Evolutionary conservation across 768 basidiomycete genomes (phyloP), one percentile per base, ranked within the genome.

Genomic region (Macrocybe gigantea): DNA sequence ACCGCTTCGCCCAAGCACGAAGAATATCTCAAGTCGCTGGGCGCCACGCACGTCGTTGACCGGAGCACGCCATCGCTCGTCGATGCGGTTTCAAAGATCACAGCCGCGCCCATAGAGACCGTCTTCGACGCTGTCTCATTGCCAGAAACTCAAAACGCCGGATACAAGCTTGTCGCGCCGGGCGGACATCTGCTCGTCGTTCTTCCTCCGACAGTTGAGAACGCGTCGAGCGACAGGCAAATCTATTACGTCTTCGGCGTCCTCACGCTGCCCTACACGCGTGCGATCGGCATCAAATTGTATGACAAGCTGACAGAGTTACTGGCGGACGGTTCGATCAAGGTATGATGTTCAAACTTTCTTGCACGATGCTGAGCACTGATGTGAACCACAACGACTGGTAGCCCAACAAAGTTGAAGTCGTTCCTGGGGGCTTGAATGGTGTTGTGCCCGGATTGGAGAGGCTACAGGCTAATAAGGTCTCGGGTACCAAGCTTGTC

Each of bases 21-120:
- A 30, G 40, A 49, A 0, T 51, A 51, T 11, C 61, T 75, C 31
- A 63, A 66, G 52, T 61, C 62, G 1, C 56, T 76, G 11, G 72
- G 75, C 6, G 75, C 68, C 6, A 71, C 71, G 0, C 45, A 70
- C 35, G 60, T 75, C 22, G 49, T 75, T 38, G 62, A 71, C 42
- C 58, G 62, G 5, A 40, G 48, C n/a, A 31, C 44, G 5, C 12
- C 44, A 1, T 6, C 40, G 13, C 15, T 11, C 9, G 14, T 22
- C 1, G 31, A 49, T 0, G 47, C 53, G 29, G 49, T 55, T 22
- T 38, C 50, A 1, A 45, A 52, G 13, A 54, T 62, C 29, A 54
- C 61, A 6, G 34, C 9, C 5, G 29, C 11, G 13, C 32, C 36
- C 31, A n/a, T 49, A 2, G 33, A 44, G 11, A 38, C 36, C 34